phyloP scores from a whole-genome alignment of 805 yeast species.

The Nakazawaea sp. region DNA sequence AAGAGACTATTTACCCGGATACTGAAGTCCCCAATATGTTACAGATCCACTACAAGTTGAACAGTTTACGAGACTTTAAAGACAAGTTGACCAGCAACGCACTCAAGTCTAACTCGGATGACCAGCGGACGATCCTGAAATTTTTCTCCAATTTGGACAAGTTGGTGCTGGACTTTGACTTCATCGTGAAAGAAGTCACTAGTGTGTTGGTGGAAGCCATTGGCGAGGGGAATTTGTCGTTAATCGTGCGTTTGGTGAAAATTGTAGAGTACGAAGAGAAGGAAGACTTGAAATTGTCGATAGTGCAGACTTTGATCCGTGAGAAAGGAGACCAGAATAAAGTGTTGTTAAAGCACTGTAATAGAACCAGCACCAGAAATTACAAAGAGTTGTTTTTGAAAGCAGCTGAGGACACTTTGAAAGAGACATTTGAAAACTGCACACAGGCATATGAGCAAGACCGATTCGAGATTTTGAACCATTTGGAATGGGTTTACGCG shows the following conservation, averaged over 20 bases:
- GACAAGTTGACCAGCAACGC: constrained; percentile 67
- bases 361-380: constrained; percentile 43
- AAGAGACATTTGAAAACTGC: constrained; percentile 63
- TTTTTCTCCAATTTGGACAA: constrained; percentile 37
- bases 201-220: constrained; percentile 66
- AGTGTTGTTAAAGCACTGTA: constrained; percentile 26
- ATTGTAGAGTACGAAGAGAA: constrained; percentile 75
- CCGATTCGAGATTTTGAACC: constrained; percentile 51
- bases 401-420: constrained; percentile 52
- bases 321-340: constrained; percentile 13
- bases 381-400: constrained; percentile 57
- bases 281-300: constrained; percentile 56
- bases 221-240: constrained; percentile 57
- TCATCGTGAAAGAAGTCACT: constrained; percentile 56
- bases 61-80: constrained; percentile 66
- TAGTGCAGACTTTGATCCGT: constrained; percentile 17
- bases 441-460: constrained; percentile 41
- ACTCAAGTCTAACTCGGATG: constrained; percentile 40
- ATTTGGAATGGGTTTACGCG: constrained; percentile 77
- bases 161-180: constrained; percentile 54
- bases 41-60: constrained; percentile 62
- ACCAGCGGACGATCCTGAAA: constrained; percentile 55
- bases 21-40: constrained; percentile 49
- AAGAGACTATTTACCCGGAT: constrained; percentile 36
- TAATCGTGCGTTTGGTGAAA: constrained; percentile 67